These are phyloP conservation scores for Peronosclerospora sorghi DNA, from an alignment of 352 stramenopile species.

Conservation along the genomic window DNA sequence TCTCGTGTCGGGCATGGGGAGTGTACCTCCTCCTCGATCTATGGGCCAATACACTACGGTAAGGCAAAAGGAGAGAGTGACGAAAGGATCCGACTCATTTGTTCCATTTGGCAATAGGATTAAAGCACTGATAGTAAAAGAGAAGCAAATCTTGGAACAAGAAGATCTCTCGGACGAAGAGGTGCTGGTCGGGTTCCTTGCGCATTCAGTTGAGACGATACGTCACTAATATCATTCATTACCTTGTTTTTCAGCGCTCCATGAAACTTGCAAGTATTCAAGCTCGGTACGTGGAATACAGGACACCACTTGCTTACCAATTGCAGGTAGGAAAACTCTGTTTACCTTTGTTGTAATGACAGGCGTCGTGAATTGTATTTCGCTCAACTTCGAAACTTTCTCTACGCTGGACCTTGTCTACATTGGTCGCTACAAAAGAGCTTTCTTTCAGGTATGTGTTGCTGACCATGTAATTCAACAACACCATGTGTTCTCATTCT, in stretches of 20 bases:
- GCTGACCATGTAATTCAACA: background rate
- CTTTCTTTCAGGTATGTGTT: slow-evolving; percentile 43
- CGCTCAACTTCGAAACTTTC: slow-evolving; percentile 70
- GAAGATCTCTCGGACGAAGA: slow-evolving; percentile 45
- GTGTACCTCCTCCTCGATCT: slow-evolving; percentile 69
- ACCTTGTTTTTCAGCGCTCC: background rate
- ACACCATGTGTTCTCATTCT: background rate
- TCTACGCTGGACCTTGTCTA: slow-evolving; percentile 65
- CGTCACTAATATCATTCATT: too few species aligned
- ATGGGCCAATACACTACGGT: slow-evolving; percentile 69
- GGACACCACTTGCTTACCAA: too few species aligned
- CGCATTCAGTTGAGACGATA: too few species aligned
- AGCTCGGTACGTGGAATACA: slow-evolving; percentile 21
- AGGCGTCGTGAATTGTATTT: slow-evolving; percentile 70
- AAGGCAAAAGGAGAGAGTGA: slow-evolving; percentile 4
- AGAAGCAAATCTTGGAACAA: slow-evolving; percentile 40
- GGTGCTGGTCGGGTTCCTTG: slow-evolving; percentile 5
- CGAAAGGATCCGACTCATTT: too few species aligned
- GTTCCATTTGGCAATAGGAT: slow-evolving; percentile 37
- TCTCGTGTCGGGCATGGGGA: slow-evolving; percentile 65
- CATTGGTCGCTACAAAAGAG: slow-evolving; percentile 72
- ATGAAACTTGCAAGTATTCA: slow-evolving; percentile 1
- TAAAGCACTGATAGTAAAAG: slow-evolving; percentile 39
- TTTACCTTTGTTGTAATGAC: slow-evolving; percentile 1
- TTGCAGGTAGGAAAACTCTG: background rate